Evolutionary conservation across 2,329 filamentous ascomycete species (phyloP).

Genomic region (Pseudocercospora ulei): DNA sequence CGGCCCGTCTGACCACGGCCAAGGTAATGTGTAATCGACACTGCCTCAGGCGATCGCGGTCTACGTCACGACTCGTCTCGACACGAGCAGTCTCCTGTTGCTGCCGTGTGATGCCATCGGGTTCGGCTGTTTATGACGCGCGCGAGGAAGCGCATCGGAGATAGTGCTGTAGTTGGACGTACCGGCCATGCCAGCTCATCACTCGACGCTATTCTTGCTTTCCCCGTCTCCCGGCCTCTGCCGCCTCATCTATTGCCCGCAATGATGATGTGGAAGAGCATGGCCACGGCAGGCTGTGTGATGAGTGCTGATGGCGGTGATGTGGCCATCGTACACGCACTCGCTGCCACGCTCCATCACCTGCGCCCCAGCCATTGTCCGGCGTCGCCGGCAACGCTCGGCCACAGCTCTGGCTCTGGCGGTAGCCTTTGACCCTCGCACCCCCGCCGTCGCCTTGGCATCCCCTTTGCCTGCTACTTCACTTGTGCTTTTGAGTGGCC

Average conservation of each 20-base stretch:
- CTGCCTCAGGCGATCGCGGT: conserved; percentile 34
- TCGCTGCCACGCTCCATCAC: background rate
- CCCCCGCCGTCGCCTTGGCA: background rate
- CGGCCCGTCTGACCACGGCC: conserved; percentile 54
- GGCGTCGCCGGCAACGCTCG: conserved; percentile 4
- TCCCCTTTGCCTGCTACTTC: no score
- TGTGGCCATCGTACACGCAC: no score
- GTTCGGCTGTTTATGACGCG: no score
- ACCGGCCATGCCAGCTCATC: conserved; percentile 23
- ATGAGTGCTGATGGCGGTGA: conserved; percentile 3
- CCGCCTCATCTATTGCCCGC: conserved; percentile 15
- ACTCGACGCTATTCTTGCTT: conserved; percentile 8
- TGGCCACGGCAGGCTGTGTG: no score
- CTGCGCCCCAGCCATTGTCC: background rate
- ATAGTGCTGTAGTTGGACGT: no score
- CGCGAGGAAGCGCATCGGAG: no score
- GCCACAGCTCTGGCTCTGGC: no score
- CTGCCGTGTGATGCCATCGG: conserved; percentile 53
- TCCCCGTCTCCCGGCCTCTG: conserved; percentile 12
- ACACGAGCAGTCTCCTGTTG: conserved; percentile 59
- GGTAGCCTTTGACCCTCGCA: no score
- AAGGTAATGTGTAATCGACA: conserved; percentile 49
- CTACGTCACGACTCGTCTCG: conserved; percentile 45
- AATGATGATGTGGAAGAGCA: background rate
- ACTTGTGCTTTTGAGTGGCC: no score